Conservation (phyloP, 352 stramenopile genomes). For the Phytophthora kernoviae region DNA sequence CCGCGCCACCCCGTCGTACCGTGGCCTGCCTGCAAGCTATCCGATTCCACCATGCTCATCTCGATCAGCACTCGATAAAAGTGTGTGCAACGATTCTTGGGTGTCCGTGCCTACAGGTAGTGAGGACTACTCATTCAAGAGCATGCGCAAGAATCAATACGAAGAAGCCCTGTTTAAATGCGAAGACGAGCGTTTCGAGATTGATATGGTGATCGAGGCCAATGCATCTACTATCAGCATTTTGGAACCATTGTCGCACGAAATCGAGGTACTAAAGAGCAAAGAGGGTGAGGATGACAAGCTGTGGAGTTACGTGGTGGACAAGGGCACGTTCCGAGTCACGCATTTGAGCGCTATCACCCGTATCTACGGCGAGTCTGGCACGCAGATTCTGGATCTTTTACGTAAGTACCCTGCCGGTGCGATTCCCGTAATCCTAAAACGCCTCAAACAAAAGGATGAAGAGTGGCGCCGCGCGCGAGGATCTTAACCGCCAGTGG, state of each 20-base stretch:
- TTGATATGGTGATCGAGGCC: conserved; percentile 96
- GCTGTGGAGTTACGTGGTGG: conserved; percentile 91
- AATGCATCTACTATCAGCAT: conserved; percentile 96
- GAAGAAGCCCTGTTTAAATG: conserved; percentile 99
- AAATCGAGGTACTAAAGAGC: conserved; percentile 91
- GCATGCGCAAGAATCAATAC: conserved; percentile 99
- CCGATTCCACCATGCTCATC: conserved; percentile 96
- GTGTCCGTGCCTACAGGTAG: conserved; percentile 97
- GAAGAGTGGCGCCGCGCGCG: conserved; percentile 94
- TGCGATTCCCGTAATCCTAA: conserved; percentile 97
- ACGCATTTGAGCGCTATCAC: conserved; percentile 98
- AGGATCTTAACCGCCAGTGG: conserved; percentile 97
- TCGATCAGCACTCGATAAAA: conserved; percentile 90
- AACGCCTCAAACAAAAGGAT: conserved; percentile 99
- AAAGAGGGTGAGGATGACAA: conserved; percentile 79
- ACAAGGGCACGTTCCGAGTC: conserved; percentile 94
- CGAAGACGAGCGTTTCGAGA: conserved; percentile 98
- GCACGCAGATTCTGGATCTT: conserved; percentile 91
- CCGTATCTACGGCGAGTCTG: conserved; percentile 97
- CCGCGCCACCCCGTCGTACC: conserved; percentile 96
- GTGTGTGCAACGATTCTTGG: conserved; percentile 97
- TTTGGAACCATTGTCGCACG: conserved; percentile 94
- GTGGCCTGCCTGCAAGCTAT: conserved; percentile 96
- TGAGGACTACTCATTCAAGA: conserved; percentile 99
- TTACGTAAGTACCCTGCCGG: conserved; percentile 96